Evolutionary conservation across 78 protist species (phyloP).

Genomic region (Acrasis kona): DNA sequence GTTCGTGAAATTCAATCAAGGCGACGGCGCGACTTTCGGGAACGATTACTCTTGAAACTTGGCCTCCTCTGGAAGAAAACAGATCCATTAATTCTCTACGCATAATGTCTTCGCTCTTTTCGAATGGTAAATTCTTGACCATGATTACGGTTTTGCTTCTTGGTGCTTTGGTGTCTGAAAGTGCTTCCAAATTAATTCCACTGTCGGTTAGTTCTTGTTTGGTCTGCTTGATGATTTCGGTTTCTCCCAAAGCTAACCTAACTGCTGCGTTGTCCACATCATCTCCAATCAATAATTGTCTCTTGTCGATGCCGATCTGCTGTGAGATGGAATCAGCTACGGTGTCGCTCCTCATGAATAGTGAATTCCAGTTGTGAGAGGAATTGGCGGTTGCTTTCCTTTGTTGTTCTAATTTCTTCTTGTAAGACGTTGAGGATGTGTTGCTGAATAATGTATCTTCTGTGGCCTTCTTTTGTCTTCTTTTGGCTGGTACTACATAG

Average conservation of each 20-base stretch:
- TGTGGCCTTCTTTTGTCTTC: neutral
- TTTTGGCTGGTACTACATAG: conserved; percentile 67
- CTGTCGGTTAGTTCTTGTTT: conserved; percentile 5
- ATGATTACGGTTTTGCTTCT: neutral
- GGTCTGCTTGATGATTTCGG: conserved; percentile 5
- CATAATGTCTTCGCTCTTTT: neutral
- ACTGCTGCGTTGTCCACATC: conserved; percentile 8
- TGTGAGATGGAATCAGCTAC: conserved; percentile 68
- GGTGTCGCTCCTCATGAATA: conserved; percentile 72
- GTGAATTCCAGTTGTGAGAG: conserved; percentile 80
- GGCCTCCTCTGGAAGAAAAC: conserved; percentile 1
- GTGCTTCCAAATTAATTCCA: conserved; percentile 4
- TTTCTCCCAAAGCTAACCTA: conserved; percentile 21
- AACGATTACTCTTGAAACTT: conserved; percentile 3
- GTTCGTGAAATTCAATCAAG: conserved; percentile 3
- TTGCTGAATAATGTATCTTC: neutral
- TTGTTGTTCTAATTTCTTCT: conserved; percentile 29
- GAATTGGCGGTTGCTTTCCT: conserved; percentile 18
- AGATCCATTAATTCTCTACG: conserved; percentile 3
- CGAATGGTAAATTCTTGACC: conserved; percentile 16
- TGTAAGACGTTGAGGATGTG: conserved; percentile 22
- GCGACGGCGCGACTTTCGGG: conserved; percentile 10
- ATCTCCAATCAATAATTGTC: conserved; percentile 27
- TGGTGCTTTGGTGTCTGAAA: neutral
- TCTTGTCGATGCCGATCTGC: conserved; percentile 41